Conservation (phyloP, 2,329 filamentous ascomycete genomes). For the Septoria linicola region DNA sequence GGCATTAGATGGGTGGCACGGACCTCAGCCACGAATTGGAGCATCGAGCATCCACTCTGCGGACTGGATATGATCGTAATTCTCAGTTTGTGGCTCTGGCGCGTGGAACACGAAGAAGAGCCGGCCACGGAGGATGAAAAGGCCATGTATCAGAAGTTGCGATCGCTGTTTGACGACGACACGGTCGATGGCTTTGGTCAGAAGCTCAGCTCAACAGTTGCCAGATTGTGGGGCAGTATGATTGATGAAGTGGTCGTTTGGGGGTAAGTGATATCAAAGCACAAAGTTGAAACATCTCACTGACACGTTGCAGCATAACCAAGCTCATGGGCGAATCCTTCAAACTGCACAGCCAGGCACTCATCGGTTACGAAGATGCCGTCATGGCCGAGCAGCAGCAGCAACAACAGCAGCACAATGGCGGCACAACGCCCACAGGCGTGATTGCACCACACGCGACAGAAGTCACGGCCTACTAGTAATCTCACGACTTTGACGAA, state of each 20-base stretch:
- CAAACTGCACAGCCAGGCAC: slow-evolving; percentile 91
- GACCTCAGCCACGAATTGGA: slow-evolving; percentile 98
- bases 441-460: slow-evolving; percentile 31
- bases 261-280: slow-evolving; percentile 70
- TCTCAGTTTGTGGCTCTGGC: slow-evolving; percentile 95
- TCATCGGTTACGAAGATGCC: slow-evolving; percentile 91
- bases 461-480: slow-evolving; percentile 37
- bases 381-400: slow-evolving; percentile 49
- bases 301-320: slow-evolving; percentile 66
- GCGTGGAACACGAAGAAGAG: slow-evolving; percentile 98
- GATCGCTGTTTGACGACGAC: slow-evolving; percentile 87
- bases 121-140: slow-evolving; percentile 79
- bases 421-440: slow-evolving; percentile 25
- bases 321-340: slow-evolving; percentile 98
- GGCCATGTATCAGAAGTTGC: slow-evolving; percentile 89
- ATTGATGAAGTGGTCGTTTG: slow-evolving; percentile 98
- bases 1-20: slow-evolving; percentile 98
- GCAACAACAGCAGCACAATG: too few species aligned
- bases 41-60: slow-evolving; percentile 93
- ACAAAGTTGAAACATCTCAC: neutral
- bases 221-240: slow-evolving; percentile 95
- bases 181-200: slow-evolving; percentile 75
- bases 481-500: slow-evolving; percentile 28
- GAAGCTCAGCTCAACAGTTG: slow-evolving; percentile 92
- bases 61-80: slow-evolving; percentile 98